Conservation (phyloP, 306 rosid species). For the Fragaria iinumae region DNA sequence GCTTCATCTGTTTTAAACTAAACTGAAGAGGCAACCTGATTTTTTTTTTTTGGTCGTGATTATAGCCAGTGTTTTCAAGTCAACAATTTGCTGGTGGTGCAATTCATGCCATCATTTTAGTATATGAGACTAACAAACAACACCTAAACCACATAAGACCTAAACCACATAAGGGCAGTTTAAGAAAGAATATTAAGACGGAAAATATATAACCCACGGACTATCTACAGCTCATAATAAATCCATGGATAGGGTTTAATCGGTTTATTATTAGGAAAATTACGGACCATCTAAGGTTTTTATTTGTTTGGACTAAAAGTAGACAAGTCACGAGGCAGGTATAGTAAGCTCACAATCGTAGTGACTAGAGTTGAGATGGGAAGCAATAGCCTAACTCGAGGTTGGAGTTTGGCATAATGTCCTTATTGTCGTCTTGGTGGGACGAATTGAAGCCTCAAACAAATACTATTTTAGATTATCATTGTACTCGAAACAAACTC, state of each 20-base stretch:
- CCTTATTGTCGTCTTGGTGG: slow-evolving; percentile 6
- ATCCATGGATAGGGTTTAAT: no score
- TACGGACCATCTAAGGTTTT: no score
- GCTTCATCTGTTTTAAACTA: background rate
- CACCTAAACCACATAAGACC: background rate
- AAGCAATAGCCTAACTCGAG: background rate
- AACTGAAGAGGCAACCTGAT: background rate
- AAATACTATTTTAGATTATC: no score
- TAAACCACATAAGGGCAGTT: background rate
- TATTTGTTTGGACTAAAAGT: no score
- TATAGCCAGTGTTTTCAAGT: background rate
- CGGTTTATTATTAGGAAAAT: no score
- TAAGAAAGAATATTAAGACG: no score
- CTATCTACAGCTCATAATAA: no score
- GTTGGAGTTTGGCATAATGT: slow-evolving; percentile 1
- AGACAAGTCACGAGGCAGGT: slow-evolving; percentile 1
- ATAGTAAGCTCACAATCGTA: background rate
- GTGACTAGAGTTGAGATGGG: background rate
- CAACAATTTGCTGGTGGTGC: background rate
- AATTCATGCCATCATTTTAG: background rate
- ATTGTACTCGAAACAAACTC: no score
- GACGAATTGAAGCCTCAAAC: background rate
- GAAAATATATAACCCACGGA: background rate
- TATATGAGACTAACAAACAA: background rate
- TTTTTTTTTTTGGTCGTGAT: no score